Conservation (phyloP, 768 basidiomycete species). For the Pleurotus citrinopileatus region DNA sequence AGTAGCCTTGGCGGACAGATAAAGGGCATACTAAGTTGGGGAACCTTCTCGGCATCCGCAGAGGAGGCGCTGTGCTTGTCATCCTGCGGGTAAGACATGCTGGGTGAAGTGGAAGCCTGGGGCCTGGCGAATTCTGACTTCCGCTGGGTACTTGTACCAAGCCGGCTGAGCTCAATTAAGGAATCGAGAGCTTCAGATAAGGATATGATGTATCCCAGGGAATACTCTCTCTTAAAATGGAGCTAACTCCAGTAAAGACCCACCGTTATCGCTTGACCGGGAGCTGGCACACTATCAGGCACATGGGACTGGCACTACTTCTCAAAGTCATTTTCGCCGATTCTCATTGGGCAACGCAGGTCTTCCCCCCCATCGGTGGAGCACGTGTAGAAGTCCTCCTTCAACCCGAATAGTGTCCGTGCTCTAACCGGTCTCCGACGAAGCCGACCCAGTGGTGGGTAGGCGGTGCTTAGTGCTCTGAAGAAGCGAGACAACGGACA, state of each 20-base stretch:
- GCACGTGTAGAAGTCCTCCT: conserved; percentile 3
- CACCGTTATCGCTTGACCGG: conserved; percentile 14
- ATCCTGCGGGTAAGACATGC: conserved; percentile 30
- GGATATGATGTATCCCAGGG: conserved; percentile 15
- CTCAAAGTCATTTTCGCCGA: conserved; percentile 1
- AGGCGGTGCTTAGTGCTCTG: neutral
- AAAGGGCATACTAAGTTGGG: conserved; percentile 18
- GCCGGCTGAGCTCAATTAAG: conserved; percentile 17
- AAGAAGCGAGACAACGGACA: neutral
- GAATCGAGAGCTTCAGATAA: conserved; percentile 22
- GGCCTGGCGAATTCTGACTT: conserved; percentile 1
- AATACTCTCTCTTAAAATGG: conserved; percentile 9
- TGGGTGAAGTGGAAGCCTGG: conserved; percentile 20
- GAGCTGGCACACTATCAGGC: conserved; percentile 21
- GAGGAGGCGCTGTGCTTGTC: conserved; percentile 24
- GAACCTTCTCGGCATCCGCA: conserved; percentile 27
- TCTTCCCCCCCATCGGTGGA: neutral
- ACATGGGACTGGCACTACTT: conserved; percentile 5
- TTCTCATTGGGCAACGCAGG: conserved; percentile 1
- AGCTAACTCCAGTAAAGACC: conserved; percentile 6
- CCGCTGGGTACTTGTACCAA: conserved; percentile 27
- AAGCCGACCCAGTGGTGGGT: neutral
- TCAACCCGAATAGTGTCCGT: conserved; percentile 1
- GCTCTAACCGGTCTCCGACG: neutral
- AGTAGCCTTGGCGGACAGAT: neutral